Conservation (phyloP, 768 basidiomycete genomes). For the Trametes villosa region DNA sequence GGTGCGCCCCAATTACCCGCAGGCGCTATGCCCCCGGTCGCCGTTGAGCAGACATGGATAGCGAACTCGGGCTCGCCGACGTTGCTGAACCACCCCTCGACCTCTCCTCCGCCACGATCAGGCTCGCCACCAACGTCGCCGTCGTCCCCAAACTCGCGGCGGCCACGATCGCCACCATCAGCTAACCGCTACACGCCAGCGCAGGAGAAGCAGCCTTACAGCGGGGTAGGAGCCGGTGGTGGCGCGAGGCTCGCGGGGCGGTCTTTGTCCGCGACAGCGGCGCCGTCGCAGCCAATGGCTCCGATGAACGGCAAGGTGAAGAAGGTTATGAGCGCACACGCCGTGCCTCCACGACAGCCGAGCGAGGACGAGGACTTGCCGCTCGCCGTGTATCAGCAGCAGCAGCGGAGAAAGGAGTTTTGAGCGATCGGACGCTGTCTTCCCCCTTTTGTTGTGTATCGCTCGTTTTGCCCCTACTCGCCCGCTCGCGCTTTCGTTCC, state of each 20-base stretch:
- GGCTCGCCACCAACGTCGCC: slow-evolving; percentile 31
- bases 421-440: slow-evolving; percentile 3
- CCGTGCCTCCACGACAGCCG: slow-evolving; percentile 50
- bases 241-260: slow-evolving; percentile 55
- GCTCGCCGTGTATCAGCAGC: slow-evolving; percentile 76
- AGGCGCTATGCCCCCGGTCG: slow-evolving; percentile 63
- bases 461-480: neutral
- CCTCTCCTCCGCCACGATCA: slow-evolving; percentile 41
- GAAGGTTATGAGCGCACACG: slow-evolving; percentile 72
- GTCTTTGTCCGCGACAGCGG: slow-evolving; percentile 72
- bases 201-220: slow-evolving; percentile 34
- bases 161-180: slow-evolving; percentile 61
- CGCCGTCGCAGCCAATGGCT: slow-evolving; percentile 45
- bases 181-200: slow-evolving; percentile 43
- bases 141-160: slow-evolving; percentile 40
- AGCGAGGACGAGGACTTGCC: slow-evolving; percentile 82
- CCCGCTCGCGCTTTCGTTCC: neutral
- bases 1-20: slow-evolving; percentile 55
- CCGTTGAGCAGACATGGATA: slow-evolving; percentile 35
- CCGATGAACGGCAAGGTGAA: slow-evolving; percentile 55
- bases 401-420: slow-evolving; percentile 52
- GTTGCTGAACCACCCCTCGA: slow-evolving; percentile 35
- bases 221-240: neutral
- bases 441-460: neutral
- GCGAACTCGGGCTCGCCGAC: slow-evolving; percentile 37